phyloP scores from a whole-genome alignment of 176 grass and related monocot species.

The Coix lacrymajobi region DNA sequence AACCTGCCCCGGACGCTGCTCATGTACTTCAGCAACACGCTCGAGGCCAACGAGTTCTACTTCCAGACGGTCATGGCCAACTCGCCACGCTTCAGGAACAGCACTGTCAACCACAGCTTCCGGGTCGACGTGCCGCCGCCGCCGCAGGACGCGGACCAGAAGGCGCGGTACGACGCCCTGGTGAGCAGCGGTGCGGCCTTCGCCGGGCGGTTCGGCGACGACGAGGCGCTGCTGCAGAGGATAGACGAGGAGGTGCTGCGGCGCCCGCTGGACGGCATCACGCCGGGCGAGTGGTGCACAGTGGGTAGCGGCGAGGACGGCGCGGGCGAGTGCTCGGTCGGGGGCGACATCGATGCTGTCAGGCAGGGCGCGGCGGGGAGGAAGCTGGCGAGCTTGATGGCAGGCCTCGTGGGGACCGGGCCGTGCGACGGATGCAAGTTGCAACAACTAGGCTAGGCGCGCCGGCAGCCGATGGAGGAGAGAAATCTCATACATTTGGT shows the following conservation, averaged over 20 bases:
- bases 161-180: slow-evolving; percentile 34
- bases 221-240: slow-evolving; percentile 51
- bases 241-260: slow-evolving; percentile 48
- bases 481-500: neutral
- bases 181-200: slow-evolving; percentile 41
- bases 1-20: slow-evolving; percentile 58
- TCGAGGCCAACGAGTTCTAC: slow-evolving; percentile 41
- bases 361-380: slow-evolving; percentile 15
- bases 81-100: slow-evolving; percentile 41
- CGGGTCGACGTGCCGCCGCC: slow-evolving; percentile 13
- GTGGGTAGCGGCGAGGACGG: slow-evolving; percentile 8
- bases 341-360: slow-evolving; percentile 39
- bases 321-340: slow-evolving; percentile 24
- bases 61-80: slow-evolving; percentile 64
- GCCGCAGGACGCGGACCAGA: neutral
- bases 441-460: neutral
- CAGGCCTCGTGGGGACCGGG: slow-evolving; percentile 9
- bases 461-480: neutral
- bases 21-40: slow-evolving; percentile 57
- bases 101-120: slow-evolving; percentile 44
- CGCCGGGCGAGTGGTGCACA: slow-evolving; percentile 47
- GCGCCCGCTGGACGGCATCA: slow-evolving; percentile 30
- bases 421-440: slow-evolving; percentile 16
- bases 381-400: slow-evolving; percentile 26
- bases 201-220: slow-evolving; percentile 35